Evolutionary conservation across 129 eudicot genomes (phyloP), one percentile per base, ranked within the genome.

Genomic region (Arctium minus): DNA sequence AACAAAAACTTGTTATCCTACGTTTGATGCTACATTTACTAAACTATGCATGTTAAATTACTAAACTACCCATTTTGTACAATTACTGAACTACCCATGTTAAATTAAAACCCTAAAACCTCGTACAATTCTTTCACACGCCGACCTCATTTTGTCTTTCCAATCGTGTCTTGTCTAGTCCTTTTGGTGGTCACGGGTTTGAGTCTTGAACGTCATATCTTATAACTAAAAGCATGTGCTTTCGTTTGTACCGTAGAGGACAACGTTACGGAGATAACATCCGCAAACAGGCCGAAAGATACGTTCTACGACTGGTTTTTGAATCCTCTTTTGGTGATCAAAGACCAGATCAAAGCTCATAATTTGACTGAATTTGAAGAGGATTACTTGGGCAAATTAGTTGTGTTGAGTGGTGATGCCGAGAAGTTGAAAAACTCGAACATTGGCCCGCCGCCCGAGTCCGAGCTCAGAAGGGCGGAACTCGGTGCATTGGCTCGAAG

Each of bases 401-500:
- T 92, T 8, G 35, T 94, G 65, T 81, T 89, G 48, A 86, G 86
- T 69, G 90, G 93, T 70, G 91, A 89, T 84, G 87, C 89, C 29
- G 87, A 86, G 44, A 92, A 89, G 83, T 79, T 91, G 80, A 87
- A 88, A 84, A 81, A 72, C 74, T 74, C 84, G 0, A 87, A 81
- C 42, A 70, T 86, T 36, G 91, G 87, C n/a, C 76, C 89, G 6
- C 89, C 92, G 2, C 97, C 98, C 2, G 91, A 93, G 70, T 87
- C 96, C 3, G 97, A 91, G 76, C 85, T 88, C 31, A 95, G 87
- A 77, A 90, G 76, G 65, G 97, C 97, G 22, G 97, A 95, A 81
- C 90, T 95, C 30, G 91, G 93, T 79, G 99, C 94, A 81, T 69
- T 95, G 78, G 93, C 97, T 36, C 85, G 97, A 88, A 95, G 99